These are phyloP conservation scores for Didymella pinodella DNA, from an alignment of 2,329 filamentous ascomycete species.

Conservation along the genomic window DNA sequence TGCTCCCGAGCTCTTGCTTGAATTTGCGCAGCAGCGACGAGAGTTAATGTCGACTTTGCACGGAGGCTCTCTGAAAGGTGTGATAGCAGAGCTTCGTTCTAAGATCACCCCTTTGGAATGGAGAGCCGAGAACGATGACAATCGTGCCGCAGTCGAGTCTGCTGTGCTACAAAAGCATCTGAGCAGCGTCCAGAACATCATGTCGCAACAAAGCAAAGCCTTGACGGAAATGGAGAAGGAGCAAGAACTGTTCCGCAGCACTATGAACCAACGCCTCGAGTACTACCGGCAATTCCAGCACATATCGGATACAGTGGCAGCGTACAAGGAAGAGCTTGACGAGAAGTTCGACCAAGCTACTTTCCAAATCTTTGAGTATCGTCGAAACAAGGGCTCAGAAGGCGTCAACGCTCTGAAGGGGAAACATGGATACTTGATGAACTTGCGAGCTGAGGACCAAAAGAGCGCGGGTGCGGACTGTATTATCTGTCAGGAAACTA, in stretches of 20 bases:
- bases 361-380: conserved; percentile 51
- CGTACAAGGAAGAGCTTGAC: conserved; percentile 71
- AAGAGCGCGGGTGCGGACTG: conserved; percentile 70
- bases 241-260: conserved; percentile 74
- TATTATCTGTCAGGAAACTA: conserved; percentile 81
- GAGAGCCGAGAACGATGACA: conserved; percentile 62
- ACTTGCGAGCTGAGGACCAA: conserved; percentile 68
- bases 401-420: conserved; percentile 71
- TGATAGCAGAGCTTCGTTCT: conserved; percentile 73
- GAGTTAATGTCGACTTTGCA: conserved; percentile 59
- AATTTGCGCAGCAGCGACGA: conserved; percentile 60
- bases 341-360: conserved; percentile 63
- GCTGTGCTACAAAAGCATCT: conserved; percentile 71
- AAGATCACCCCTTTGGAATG: conserved; percentile 67
- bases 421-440: conserved; percentile 77
- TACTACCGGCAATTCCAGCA: conserved; percentile 91
- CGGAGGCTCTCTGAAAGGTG: conserved; percentile 72
- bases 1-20: conserved; percentile 70
- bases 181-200: conserved; percentile 63
- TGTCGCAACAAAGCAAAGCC: conserved; percentile 61
- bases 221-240: conserved; percentile 69
- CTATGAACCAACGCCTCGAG: conserved; percentile 85
- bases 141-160: conserved; percentile 68
- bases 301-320: conserved; percentile 86
- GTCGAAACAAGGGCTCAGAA: conserved; percentile 62